phyloP scores from a whole-genome alignment of 495 filamentous ascomycete species.

The Penicillium lagena region DNA sequence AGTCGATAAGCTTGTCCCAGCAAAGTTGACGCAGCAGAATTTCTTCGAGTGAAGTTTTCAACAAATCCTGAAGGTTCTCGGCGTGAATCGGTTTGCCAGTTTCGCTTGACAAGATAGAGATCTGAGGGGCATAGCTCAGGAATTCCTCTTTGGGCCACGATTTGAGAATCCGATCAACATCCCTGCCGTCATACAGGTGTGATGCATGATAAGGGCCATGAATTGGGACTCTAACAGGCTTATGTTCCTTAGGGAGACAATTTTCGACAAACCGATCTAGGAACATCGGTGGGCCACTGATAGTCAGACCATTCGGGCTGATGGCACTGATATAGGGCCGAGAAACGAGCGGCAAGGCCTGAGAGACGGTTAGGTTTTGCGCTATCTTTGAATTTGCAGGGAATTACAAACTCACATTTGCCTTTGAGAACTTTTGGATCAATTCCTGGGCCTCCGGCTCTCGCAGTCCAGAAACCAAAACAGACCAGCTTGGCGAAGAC shows the following conservation, averaged over 20 bases:
- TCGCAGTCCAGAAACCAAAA: slow-evolving; percentile 29
- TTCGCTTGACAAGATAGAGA: slow-evolving; percentile 52
- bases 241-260: slow-evolving; percentile 45
- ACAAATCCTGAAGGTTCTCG: slow-evolving; percentile 40
- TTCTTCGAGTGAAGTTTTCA: slow-evolving; percentile 49
- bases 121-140: slow-evolving; percentile 39
- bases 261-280: slow-evolving; percentile 51
- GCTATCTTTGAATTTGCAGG: slow-evolving; percentile 28
- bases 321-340: slow-evolving; percentile 70
- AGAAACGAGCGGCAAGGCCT: slow-evolving; percentile 55
- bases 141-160: slow-evolving; percentile 27
- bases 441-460: slow-evolving; percentile 20
- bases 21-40: slow-evolving; percentile 52
- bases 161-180: slow-evolving; percentile 56
- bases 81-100: slow-evolving; percentile 41
- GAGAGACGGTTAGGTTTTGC: slow-evolving; percentile 5
- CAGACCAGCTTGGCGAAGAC: slow-evolving; percentile 30
- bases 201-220: slow-evolving; percentile 77
- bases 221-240: slow-evolving; percentile 60
- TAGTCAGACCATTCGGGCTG: slow-evolving; percentile 60
- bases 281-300: slow-evolving; percentile 71
- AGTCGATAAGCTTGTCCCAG: slow-evolving; percentile 52
- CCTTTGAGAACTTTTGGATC: slow-evolving; percentile 26
- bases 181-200: slow-evolving; percentile 58
- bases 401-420: slow-evolving; percentile 40